Evolutionary conservation across 768 basidiomycete species (phyloP).

Genomic region (Phaffia australis): DNA sequence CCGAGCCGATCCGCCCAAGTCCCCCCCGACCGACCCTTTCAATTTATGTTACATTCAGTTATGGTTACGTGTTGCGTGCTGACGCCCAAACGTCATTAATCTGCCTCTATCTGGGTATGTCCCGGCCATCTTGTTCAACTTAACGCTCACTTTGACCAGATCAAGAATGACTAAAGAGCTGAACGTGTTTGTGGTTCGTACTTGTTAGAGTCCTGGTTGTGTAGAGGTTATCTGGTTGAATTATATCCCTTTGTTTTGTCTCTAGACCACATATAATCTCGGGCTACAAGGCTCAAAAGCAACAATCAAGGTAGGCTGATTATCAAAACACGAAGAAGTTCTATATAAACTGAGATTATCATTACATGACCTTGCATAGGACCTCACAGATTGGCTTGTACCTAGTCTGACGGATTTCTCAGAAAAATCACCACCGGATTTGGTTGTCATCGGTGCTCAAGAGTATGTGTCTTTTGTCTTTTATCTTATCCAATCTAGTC

Average conservation of each 20-base stretch:
- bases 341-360: background rate
- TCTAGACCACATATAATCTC: constrained; percentile 12
- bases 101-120: no score
- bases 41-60: no score
- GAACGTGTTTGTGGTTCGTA: constrained; percentile 9
- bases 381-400: constrained; percentile 82
- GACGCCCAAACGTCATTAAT: no score
- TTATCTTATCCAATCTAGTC: constrained; percentile 3
- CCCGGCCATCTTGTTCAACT: no score
- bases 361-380: constrained; percentile 53
- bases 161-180: constrained; percentile 6
- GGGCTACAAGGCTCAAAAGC: constrained; percentile 8
- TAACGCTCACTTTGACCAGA: no score
- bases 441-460: constrained; percentile 85
- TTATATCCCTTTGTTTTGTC: background rate
- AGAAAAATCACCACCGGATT: constrained; percentile 52
- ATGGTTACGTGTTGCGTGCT: no score
- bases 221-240: background rate
- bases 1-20: no score
- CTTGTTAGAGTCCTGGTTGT: no score
- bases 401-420: constrained; percentile 54
- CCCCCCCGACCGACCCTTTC: no score
- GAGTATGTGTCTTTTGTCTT: constrained; percentile 51
- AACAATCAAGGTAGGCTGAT: constrained; percentile 5
- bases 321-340: background rate